Conservation (phyloP, 2,329 filamentous ascomycete species). For the Ophidiomyces ophidiicola region DNA sequence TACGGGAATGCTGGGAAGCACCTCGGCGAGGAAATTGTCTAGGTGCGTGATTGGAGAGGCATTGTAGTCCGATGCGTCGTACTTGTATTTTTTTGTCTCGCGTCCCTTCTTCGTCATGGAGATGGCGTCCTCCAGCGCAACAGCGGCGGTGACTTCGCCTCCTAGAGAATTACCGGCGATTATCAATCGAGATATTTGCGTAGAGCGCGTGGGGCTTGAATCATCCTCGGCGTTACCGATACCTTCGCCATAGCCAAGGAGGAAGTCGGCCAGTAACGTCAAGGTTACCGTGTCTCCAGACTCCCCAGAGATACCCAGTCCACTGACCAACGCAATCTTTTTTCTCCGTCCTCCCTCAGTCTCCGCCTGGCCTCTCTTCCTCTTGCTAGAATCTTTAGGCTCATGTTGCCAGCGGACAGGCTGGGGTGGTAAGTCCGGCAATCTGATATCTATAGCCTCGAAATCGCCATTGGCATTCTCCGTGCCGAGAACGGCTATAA, state of each 20-base stretch:
- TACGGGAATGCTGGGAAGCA: conserved; percentile 76
- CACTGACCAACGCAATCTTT: conserved; percentile 82
- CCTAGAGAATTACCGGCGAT: conserved; percentile 82
- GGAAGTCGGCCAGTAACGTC: conserved; percentile 69
- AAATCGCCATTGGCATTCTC: conserved; percentile 88
- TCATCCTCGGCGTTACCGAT: conserved; percentile 44
- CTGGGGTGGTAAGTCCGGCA: conserved; percentile 75
- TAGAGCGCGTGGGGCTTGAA: conserved; percentile 28
- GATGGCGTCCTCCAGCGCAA: conserved; percentile 27
- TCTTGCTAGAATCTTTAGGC: conserved; percentile 23
- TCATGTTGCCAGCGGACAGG: conserved; percentile 65
- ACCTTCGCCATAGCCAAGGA: conserved; percentile 62
- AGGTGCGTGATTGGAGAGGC: conserved; percentile 69
- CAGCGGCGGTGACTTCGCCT: conserved; percentile 25
- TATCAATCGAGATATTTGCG: conserved; percentile 66
- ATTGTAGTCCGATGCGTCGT: conserved; percentile 82
- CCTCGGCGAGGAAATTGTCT: conserved; percentile 65
- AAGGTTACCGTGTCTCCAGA: conserved; percentile 63
- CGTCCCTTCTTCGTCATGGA: conserved; percentile 31
- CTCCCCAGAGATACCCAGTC: conserved; percentile 67
- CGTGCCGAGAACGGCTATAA: conserved; percentile 87
- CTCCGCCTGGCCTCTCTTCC: conserved; percentile 21
- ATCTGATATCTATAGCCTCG: conserved; percentile 78
- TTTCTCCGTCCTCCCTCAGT: conserved; percentile 41
- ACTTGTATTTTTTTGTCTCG: conserved; percentile 75